A percentile compares a stretch with the other conserved stretches of the same genome.
These are phyloP conservation scores for Tolypocladium inflatum DNA, from an alignment of 2,329 filamentous ascomycete genomes.

Conservation along the genomic window DNA sequence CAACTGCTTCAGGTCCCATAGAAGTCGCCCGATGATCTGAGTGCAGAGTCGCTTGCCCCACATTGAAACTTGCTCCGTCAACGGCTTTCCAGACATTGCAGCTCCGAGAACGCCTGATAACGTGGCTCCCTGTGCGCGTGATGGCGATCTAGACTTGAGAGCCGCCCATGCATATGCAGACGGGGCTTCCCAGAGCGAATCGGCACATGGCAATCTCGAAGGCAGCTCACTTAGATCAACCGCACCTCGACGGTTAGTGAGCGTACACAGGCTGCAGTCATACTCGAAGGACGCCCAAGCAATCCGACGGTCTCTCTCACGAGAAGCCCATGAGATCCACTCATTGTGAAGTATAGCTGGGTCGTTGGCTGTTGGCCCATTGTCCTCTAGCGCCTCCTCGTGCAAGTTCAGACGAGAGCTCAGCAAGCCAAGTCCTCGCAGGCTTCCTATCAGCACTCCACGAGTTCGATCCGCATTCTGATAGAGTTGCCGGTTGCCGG, in stretches of 20 bases:
- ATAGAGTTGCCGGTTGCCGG: constrained; percentile 19
- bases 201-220: constrained; percentile 14
- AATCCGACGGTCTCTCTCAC: constrained; percentile 14
- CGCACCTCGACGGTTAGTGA: constrained; percentile 16
- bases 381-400: constrained; percentile 1
- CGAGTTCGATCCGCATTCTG: constrained; percentile 18
- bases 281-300: constrained; percentile 22
- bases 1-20: constrained; percentile 20
- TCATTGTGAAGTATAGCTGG: constrained; percentile 1
- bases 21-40: constrained; percentile 18
- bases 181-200: constrained; percentile 18
- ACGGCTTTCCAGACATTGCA: constrained; percentile 1
- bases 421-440: constrained; percentile 17
- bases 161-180: constrained; percentile 16
- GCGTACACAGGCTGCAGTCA: constrained; percentile 20
- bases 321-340: constrained; percentile 14
- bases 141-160: constrained; percentile 7
- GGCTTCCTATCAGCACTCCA: constrained; percentile 15
- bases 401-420: constrained; percentile 7
- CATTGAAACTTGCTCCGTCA: constrained; percentile 8
- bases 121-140: constrained; percentile 1
- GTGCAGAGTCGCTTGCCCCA: constrained; percentile 19
- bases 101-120: constrained; percentile 3
- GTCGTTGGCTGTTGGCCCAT: neutral
- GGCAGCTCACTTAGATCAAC: constrained; percentile 20